Percentiles rank a stretch among this genome's conserved stretches.
phyloP scores from a whole-genome alignment of 176 grass and related monocot species.

The Aegilops speltoides region DNA sequence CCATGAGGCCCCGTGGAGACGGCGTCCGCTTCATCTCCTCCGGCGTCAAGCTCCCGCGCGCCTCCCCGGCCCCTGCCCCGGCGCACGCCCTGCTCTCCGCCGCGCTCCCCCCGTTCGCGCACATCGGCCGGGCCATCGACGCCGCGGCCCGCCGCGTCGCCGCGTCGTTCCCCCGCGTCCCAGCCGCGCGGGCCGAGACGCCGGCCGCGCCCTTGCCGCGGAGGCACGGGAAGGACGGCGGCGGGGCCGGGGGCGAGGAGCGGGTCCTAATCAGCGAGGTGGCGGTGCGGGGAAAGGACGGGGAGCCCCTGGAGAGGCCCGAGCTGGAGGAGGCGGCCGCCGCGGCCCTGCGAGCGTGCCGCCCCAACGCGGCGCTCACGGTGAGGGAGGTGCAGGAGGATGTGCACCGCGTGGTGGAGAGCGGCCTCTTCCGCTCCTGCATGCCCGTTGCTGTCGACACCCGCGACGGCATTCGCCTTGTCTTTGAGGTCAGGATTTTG shows the following conservation, averaged over 20 bases:
- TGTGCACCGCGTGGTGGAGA: conserved; percentile 84
- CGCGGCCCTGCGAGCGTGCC: conserved; percentile 65
- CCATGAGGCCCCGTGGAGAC: conserved; percentile 28
- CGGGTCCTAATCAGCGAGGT: conserved; percentile 89
- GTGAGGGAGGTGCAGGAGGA: conserved; percentile 93
- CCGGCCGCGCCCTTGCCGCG: conserved; percentile 10
- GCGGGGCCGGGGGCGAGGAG: conserved; percentile 49
- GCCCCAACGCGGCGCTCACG: conserved; percentile 88
- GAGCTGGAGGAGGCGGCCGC: conserved; percentile 75
- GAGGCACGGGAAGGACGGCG: conserved; percentile 53
- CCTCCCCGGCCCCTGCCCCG: background rate
- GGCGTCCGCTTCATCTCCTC: conserved; percentile 54
- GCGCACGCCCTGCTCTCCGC: conserved; percentile 44
- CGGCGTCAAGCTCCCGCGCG: conserved; percentile 46
- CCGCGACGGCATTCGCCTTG: conserved; percentile 81
- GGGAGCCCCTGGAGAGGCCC: conserved; percentile 69
- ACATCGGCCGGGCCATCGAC: conserved; percentile 56
- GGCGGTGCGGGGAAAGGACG: conserved; percentile 74
- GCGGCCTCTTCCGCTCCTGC: conserved; percentile 75
- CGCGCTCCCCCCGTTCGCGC: conserved; percentile 75
- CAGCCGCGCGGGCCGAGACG: conserved; percentile 26
- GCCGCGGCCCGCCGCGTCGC: conserved; percentile 19
- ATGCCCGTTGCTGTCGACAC: conserved; percentile 94
- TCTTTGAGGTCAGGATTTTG: conserved; percentile 59
- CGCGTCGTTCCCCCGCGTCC: conserved; percentile 27